Conservation (phyloP, 176 grass and related monocot genomes). For the Eragrostis nindensis region DNA sequence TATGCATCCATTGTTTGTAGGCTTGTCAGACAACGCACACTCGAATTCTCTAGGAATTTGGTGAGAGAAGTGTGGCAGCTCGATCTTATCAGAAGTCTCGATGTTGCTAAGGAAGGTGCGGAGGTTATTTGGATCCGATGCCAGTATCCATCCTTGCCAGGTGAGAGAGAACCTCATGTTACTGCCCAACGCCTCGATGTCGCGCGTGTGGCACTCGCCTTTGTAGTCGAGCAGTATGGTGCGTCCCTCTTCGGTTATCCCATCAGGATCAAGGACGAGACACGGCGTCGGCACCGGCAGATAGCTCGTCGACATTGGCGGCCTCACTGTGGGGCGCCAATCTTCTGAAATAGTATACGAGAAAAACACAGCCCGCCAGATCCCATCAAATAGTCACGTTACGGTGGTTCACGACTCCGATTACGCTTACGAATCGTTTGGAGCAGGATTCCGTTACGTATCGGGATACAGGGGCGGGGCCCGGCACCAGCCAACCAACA, state of each 20-base stretch:
- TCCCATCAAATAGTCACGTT: too few species aligned
- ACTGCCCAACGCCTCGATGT: neutral
- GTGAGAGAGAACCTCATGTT: neutral
- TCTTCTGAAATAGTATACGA: too few species aligned
- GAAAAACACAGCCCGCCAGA: too few species aligned
- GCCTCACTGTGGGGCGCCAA: too few species aligned
- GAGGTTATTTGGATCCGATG: neutral
- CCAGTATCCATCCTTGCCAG: neutral
- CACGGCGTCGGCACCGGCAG: too few species aligned
- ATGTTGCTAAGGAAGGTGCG: neutral
- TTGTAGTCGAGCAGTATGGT: neutral
- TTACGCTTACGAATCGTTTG: too few species aligned
- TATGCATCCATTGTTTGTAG: neutral
- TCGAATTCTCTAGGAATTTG: neutral
- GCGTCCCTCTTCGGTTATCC: neutral
- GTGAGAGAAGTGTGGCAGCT: neutral
- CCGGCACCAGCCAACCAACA: too few species aligned
- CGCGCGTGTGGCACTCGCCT: neutral
- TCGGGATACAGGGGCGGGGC: too few species aligned
- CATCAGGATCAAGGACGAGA: neutral
- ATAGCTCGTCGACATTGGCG: too few species aligned
- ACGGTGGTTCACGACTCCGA: too few species aligned
- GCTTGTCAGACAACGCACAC: neutral
- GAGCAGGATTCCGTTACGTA: too few species aligned
- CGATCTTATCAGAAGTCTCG: neutral